Evolutionary conservation across 306 rosid genomes (phyloP).

Genomic region (Begonia peltatifolia): DNA sequence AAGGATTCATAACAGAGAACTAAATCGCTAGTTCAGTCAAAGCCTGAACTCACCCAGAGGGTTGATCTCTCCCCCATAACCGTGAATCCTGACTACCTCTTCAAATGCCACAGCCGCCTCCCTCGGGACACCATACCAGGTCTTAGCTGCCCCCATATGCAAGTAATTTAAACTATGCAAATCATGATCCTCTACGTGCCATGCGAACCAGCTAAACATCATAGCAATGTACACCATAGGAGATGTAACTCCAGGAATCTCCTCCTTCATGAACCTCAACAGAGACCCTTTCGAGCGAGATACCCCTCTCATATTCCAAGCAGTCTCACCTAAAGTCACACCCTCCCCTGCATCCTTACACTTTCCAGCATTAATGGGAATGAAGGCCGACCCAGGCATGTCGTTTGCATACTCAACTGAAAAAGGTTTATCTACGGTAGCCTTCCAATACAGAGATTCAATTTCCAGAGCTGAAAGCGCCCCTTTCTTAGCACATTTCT

Average conservation of each 20-base stretch:
- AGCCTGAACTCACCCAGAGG: slow-evolving; percentile 74
- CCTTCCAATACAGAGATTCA: slow-evolving; percentile 84
- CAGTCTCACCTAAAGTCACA: slow-evolving; percentile 58
- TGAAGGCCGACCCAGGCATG: slow-evolving; percentile 96
- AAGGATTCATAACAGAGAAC: slow-evolving; percentile 13
- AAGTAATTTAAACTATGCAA: slow-evolving; percentile 86
- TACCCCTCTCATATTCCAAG: slow-evolving; percentile 90
- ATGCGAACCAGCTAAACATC: slow-evolving; percentile 98
- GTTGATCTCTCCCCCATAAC: slow-evolving; percentile 87
- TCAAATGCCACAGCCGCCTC: slow-evolving; percentile 94
- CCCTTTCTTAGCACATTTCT: slow-evolving; percentile 31
- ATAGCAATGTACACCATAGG: slow-evolving; percentile 96
- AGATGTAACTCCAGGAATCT: slow-evolving; percentile 93
- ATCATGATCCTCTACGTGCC: slow-evolving; percentile 99
- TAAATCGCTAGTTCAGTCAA: slow-evolving; percentile 5
- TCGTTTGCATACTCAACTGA: slow-evolving; percentile 90
- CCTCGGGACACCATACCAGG: slow-evolving; percentile 93
- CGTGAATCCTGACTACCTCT: slow-evolving; percentile 89
- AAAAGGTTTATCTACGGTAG: slow-evolving; percentile 84
- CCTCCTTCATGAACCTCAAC: slow-evolving; percentile 97
- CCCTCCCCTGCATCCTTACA: slow-evolving; percentile 48
- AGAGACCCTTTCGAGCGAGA: slow-evolving; percentile 77
- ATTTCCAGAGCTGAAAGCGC: slow-evolving; percentile 47
- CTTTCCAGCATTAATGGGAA: slow-evolving; percentile 20
- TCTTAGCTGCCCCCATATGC: slow-evolving; percentile 88